Percentiles rank a stretch among this genome's conserved stretches.
phyloP scores from a whole-genome alignment of 331 rosid species.

The Malus hybrid region DNA sequence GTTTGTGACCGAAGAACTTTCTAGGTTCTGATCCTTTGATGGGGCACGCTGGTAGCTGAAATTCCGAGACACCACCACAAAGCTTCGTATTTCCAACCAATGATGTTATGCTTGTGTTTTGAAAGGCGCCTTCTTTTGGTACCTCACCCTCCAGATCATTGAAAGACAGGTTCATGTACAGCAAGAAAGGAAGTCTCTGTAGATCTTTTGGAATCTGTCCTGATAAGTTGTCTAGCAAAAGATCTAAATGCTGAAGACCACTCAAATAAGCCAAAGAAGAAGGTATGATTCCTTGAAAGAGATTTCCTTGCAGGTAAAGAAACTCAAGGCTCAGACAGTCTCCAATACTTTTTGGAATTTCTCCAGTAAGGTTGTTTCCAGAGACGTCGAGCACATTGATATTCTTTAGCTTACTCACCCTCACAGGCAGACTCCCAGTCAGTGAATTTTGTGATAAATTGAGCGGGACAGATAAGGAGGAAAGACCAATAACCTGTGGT shows the following conservation, averaged over 20 bases:
- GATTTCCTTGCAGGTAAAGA: slow-evolving; percentile 20
- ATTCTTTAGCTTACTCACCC: slow-evolving; percentile 13
- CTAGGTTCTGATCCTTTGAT: background rate
- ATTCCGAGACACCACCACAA: slow-evolving; percentile 25
- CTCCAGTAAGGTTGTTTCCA: slow-evolving; percentile 16
- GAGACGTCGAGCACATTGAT: slow-evolving; percentile 19
- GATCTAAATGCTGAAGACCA: slow-evolving; percentile 15
- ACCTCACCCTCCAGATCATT: slow-evolving; percentile 28
- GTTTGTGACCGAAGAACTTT: background rate
- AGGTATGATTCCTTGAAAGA: slow-evolving; percentile 22
- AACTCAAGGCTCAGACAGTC: slow-evolving; percentile 14
- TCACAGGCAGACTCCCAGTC: slow-evolving; percentile 4
- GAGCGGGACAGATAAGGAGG: background rate
- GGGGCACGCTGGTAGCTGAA: slow-evolving; percentile 23
- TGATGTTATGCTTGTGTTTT: slow-evolving; percentile 6
- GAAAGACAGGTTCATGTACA: slow-evolving; percentile 27
- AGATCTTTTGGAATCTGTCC: slow-evolving; percentile 15
- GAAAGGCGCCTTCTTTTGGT: slow-evolving; percentile 26
- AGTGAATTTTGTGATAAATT: slow-evolving; percentile 16
- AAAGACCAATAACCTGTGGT: background rate
- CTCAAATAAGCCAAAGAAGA: slow-evolving; percentile 22
- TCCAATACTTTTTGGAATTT: slow-evolving; percentile 23
- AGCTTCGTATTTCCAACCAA: slow-evolving; percentile 25
- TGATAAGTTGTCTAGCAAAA: slow-evolving; percentile 24
- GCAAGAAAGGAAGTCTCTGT: too few species aligned